Evolutionary conservation across 768 basidiomycete genomes (phyloP), one percentile per base, ranked within the genome.

Genomic region (Lactarius deliciosus): DNA sequence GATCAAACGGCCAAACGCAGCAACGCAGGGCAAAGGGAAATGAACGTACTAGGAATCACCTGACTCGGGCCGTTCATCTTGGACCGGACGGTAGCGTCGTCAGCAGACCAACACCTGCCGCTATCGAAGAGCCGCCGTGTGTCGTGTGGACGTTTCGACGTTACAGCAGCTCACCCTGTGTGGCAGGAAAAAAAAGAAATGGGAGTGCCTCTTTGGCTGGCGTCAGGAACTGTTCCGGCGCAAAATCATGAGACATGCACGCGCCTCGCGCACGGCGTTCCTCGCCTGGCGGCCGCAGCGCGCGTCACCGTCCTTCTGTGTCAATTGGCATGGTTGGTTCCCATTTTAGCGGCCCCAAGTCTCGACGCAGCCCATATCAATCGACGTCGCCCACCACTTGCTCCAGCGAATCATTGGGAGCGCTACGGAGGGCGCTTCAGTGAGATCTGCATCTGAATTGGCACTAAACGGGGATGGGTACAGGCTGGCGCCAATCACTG

Each of bases 161-260:
- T 38, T 32, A 56, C 60, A 57, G 30, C 45, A 65, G 20, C 9
- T n/a, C 28, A 16, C 20, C 20, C 30, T 32, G 47, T 47, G 22
- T 25, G 50, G 22, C 50, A 45, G 57, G 34, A 57, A 56, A 40
- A 38, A 36, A 45, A 15, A 63, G 61, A 43, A 58, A 36, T 66
- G 32, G 18, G 58, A 54, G 43, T 28, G 30, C 61, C 61, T 66
- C 61, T 32, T 36, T 41, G 34, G 22, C 13, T 28, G 18, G 61
- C 40, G 57, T 30, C 65, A 63, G 65, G 61, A 30, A 30, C 38
- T 16, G 5, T n/a, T 57, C 60, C 45, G 20, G 45, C 11, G 30
- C n/a, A 57, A 61, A 9, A 61, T 66, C 65, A 58, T 57, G 45
- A 55, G 65, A 59, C 57, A 40, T 66, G 53, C 56, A 58, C 8